A percentile compares a stretch with the other conserved stretches of the same genome.
Conservation (phyloP, 1,284 basidiomycete species). For the Fistulinella cinereoalba region DNA sequence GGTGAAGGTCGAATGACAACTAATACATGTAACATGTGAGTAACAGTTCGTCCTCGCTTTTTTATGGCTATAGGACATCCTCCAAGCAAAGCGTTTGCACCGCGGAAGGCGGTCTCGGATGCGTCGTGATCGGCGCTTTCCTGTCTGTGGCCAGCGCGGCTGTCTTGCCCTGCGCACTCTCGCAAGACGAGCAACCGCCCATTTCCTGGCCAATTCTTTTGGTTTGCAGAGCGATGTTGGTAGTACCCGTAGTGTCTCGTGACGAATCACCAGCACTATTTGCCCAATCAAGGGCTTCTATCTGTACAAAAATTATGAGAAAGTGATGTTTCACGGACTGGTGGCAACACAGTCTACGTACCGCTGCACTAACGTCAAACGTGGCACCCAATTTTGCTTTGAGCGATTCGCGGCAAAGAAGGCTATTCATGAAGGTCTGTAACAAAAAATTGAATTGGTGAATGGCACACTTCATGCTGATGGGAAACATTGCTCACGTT, state of each 20-base stretch:
- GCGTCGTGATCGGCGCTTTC: not conserved
- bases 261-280: not conserved
- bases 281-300: not conserved
- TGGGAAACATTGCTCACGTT: conserved; percentile 23
- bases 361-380: not conserved
- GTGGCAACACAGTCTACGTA: not conserved
- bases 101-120: no score
- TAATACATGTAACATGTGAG: no score
- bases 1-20: no score
- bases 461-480: not conserved
- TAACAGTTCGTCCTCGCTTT: no score
- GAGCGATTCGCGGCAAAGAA: conserved; percentile 14
- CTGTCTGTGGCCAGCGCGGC: not conserved
- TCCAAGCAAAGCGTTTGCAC: no score
- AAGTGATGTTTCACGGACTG: not conserved
- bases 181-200: not conserved
- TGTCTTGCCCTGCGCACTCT: not conserved
- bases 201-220: not conserved
- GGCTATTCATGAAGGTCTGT: conserved; percentile 17
- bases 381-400: conserved; percentile 3
- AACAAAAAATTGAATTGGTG: not conserved
- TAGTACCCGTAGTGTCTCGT: not conserved
- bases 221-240: not conserved
- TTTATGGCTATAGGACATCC: no score
- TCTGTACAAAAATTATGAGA: not conserved